These are phyloP conservation scores for Gynochthodes officinalis DNA, from an alignment of 257 asterid genomes.

Conservation along the genomic window DNA sequence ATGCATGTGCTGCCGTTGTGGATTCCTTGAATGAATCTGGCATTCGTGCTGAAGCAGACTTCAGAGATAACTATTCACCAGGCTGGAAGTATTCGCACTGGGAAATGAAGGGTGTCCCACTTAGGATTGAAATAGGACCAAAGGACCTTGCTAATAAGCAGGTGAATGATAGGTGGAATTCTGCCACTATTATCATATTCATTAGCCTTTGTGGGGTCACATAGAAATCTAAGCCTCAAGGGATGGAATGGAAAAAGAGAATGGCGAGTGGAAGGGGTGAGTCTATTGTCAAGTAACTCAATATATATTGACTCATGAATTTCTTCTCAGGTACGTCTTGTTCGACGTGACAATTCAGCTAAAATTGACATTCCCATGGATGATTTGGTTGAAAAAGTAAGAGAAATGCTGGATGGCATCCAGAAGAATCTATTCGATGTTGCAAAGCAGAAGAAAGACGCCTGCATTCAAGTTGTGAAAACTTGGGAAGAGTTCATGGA, in stretches of 20 bases:
- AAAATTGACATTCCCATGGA: conserved; percentile 73
- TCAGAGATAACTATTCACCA: conserved; percentile 91
- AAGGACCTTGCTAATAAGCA: conserved; percentile 83
- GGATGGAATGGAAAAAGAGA: background rate
- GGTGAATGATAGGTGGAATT: conserved; percentile 31
- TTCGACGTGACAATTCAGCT: conserved; percentile 72
- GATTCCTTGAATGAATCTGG: conserved; percentile 72
- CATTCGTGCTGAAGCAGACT: conserved; percentile 79
- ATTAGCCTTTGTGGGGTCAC: background rate
- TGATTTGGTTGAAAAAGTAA: conserved; percentile 51
- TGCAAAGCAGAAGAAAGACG: conserved; percentile 77
- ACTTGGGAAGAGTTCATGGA: conserved; percentile 80
- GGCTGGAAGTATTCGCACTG: conserved; percentile 98
- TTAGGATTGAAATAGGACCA: conserved; percentile 97
- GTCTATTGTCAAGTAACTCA: background rate
- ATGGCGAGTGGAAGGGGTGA: background rate
- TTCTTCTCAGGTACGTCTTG: conserved; percentile 68
- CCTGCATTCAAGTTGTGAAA: conserved; percentile 58
- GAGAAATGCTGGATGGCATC: conserved; percentile 48
- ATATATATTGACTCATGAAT: background rate
- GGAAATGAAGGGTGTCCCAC: conserved; percentile 99
- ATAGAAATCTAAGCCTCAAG: background rate
- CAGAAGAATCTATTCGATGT: conserved; percentile 64
- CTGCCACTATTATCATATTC: background rate
- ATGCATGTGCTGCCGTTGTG: conserved; percentile 75